Percentiles rank a stretch among this genome's conserved stretches.
Evolutionary conservation across 2,329 filamentous ascomycete species (phyloP).

Genomic region (Colletotrichum sojae): DNA sequence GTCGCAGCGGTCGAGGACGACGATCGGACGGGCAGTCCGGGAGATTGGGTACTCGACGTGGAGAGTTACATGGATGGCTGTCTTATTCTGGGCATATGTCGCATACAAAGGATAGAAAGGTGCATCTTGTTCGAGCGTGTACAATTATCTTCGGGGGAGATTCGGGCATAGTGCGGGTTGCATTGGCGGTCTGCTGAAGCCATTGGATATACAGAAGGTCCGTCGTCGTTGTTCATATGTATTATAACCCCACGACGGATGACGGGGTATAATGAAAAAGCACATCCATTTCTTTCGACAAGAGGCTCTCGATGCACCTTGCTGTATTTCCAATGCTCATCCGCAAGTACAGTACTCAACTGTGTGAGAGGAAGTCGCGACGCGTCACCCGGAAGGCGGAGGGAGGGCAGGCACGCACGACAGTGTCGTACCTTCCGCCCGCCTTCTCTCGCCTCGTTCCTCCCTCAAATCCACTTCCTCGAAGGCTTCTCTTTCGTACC

Average conservation of each 20-base stretch:
- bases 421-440: too few relatives aligned
- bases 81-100: slow-evolving; percentile 77
- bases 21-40: slow-evolving; percentile 63
- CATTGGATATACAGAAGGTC: slow-evolving; percentile 18
- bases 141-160: slow-evolving; percentile 14
- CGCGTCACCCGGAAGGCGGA: too few relatives aligned
- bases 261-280: slow-evolving; percentile 4
- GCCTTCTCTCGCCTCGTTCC: too few relatives aligned
- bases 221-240: slow-evolving; percentile 21
- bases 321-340: neutral
- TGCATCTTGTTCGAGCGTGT: slow-evolving; percentile 2
- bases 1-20: slow-evolving; percentile 48
- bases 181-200: slow-evolving; percentile 25
- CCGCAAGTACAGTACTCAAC: too few relatives aligned
- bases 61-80: slow-evolving; percentile 74
- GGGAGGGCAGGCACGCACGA: too few relatives aligned
- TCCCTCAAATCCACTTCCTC: too few relatives aligned
- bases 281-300: neutral
- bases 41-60: slow-evolving; percentile 75
- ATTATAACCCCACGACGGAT: slow-evolving; percentile 9
- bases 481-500: neutral
- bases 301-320: neutral
- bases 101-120: slow-evolving; percentile 70
- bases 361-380: too few relatives aligned
- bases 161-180: slow-evolving; percentile 30